phyloP scores from a whole-genome alignment of 2,329 filamentous ascomycete species.

The Stenocarpella maydis region DNA sequence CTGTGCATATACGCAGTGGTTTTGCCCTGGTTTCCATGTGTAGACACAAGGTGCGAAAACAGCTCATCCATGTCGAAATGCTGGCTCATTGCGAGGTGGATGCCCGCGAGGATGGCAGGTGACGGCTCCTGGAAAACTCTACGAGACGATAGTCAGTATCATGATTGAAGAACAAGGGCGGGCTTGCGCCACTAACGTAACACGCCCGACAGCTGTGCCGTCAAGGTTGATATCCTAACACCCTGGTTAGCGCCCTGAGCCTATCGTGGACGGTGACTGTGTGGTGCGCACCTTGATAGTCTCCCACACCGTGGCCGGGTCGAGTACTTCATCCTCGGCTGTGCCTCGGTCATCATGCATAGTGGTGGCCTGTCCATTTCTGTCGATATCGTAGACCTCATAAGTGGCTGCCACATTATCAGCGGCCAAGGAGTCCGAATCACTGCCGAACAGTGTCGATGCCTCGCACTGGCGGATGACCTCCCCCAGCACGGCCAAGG shows the following conservation, averaged over 20 bases:
- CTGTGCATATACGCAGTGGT: constrained; percentile 59
- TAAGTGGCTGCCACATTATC: constrained; percentile 56
- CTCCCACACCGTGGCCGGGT: constrained; percentile 53
- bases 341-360: constrained; percentile 48
- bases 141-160: constrained; percentile 7
- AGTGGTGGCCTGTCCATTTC: constrained; percentile 52
- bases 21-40: constrained; percentile 52
- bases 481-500: constrained; percentile 46
- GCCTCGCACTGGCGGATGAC: constrained; percentile 44
- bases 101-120: constrained; percentile 65
- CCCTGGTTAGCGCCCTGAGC: neutral
- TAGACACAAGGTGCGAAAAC: constrained; percentile 61
- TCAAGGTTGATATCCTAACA: constrained; percentile 45
- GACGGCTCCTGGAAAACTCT: constrained; percentile 69
- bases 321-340: constrained; percentile 48
- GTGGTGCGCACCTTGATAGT: constrained; percentile 42
- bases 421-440: constrained; percentile 31
- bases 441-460: constrained; percentile 42
- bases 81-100: constrained; percentile 64
- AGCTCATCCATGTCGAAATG: constrained; percentile 71
- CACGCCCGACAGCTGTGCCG: constrained; percentile 60
- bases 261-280: too few relatives aligned
- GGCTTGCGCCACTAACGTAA: constrained; percentile 53
- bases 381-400: constrained; percentile 64
- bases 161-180: neutral